These are phyloP conservation scores for Verticillium klebahnii DNA, from an alignment of 2,329 filamentous ascomycete species.

Conservation along the genomic window DNA sequence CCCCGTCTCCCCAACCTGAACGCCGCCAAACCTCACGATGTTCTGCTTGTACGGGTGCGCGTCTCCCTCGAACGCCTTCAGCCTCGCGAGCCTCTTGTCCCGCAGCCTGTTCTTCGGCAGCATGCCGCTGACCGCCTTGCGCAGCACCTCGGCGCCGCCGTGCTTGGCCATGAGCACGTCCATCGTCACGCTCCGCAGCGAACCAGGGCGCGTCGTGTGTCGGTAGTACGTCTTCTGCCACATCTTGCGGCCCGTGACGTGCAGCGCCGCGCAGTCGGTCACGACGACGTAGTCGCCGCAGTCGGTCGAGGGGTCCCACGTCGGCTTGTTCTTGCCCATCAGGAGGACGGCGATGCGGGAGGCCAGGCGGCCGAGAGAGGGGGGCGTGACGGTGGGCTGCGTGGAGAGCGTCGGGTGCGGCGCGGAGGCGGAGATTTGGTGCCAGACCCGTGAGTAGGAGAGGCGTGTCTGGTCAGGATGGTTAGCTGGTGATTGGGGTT, in stretches of 20 bases:
- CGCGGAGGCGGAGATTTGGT: conserved; percentile 70
- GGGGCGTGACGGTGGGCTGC: conserved; percentile 54
- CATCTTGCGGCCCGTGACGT: conserved; percentile 87
- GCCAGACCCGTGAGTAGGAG: conserved; percentile 95
- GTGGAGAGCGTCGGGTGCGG: conserved; percentile 59
- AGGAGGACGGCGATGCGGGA: conserved; percentile 80
- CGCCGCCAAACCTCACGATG: conserved; percentile 66
- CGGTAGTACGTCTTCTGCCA: conserved; percentile 95
- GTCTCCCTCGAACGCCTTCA: conserved; percentile 95
- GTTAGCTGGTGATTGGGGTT: neutral
- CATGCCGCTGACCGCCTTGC: conserved; percentile 94
- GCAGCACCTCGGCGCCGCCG: conserved; percentile 85
- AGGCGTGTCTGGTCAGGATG: conserved; percentile 70
- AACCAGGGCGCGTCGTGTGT: conserved; percentile 86
- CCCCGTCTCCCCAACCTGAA: conserved; percentile 46
- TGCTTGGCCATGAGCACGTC: conserved; percentile 91
- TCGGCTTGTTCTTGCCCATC: conserved; percentile 99
- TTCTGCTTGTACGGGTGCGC: conserved; percentile 91
- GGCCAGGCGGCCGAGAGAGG: conserved; percentile 85
- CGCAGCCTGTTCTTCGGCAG: conserved; percentile 92
- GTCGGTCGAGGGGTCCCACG: conserved; percentile 94
- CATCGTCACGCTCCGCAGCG: conserved; percentile 85
- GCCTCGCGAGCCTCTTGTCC: conserved; percentile 77
- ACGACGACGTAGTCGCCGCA: conserved; percentile 99
- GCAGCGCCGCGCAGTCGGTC: conserved; percentile 79